Percentiles rank a stretch among this genome's conserved stretches.
Evolutionary conservation across 495 filamentous ascomycete species (phyloP).

Genomic region (Gamarada debralockiae): DNA sequence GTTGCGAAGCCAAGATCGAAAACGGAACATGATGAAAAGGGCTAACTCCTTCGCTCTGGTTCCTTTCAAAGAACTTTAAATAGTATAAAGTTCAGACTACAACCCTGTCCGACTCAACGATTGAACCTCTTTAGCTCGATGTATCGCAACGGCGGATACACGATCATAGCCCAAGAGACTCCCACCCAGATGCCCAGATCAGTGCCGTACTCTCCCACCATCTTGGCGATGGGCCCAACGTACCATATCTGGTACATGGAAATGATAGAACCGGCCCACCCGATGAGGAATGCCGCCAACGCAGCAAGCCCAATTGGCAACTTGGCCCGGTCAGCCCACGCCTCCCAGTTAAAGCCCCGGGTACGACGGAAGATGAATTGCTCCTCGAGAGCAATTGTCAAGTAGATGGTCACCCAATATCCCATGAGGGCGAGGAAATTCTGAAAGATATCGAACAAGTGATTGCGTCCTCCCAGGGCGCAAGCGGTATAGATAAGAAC

Average conservation of each 20-base stretch:
- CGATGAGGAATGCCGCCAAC: constrained; percentile 55
- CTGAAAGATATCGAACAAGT: constrained; percentile 59
- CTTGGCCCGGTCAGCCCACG: constrained; percentile 53
- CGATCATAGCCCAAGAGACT: neutral
- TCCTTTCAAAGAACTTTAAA: too few relatives aligned
- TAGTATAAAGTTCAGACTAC: too few relatives aligned
- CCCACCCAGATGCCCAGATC: neutral
- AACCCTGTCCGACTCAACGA: too few relatives aligned
- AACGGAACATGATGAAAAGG: too few relatives aligned
- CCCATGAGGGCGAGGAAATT: constrained; percentile 74
- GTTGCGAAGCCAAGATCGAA: too few relatives aligned
- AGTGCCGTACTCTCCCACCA: constrained; percentile 11
- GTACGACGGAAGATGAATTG: constrained; percentile 52
- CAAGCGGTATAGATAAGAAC: constrained; percentile 35
- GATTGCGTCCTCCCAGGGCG: constrained; percentile 56
- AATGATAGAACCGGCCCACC: constrained; percentile 63
- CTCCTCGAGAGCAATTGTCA: constrained; percentile 59
- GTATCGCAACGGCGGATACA: neutral
- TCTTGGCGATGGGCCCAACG: constrained; percentile 54
- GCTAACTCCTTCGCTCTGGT: too few relatives aligned
- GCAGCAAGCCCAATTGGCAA: constrained; percentile 61
- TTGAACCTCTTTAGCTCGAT: neutral
- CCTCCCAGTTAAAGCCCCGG: constrained; percentile 53
- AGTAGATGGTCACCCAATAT: constrained; percentile 65
- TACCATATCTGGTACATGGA: constrained; percentile 69